These are phyloP conservation scores for Zelopaecilomyces penicillatus DNA, from an alignment of 2,329 filamentous ascomycete genomes.

Conservation along the genomic window DNA sequence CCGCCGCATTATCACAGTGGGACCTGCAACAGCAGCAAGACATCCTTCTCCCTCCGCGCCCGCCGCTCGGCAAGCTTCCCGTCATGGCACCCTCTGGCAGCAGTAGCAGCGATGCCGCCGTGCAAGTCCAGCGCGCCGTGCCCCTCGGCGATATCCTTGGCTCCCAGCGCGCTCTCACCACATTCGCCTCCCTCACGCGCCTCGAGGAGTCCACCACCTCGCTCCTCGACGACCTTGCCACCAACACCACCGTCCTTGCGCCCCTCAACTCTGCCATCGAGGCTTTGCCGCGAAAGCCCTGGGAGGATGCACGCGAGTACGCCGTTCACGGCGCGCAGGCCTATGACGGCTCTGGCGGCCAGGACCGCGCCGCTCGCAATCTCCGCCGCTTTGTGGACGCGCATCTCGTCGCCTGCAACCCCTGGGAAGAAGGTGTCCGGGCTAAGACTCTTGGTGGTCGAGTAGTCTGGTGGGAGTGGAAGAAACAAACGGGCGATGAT, in stretches of 20 bases:
- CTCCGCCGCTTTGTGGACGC: conserved; percentile 74
- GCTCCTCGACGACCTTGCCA: conserved; percentile 56
- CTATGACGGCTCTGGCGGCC: conserved; percentile 67
- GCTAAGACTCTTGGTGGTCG: conserved; percentile 53
- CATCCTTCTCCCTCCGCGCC: conserved; percentile 7
- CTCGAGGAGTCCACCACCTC: conserved; percentile 61
- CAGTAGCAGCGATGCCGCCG: conserved; percentile 6
- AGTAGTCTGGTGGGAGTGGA: conserved; percentile 76
- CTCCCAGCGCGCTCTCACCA: conserved; percentile 67
- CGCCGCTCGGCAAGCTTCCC: conserved; percentile 15
- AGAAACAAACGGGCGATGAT: conserved; percentile 11
- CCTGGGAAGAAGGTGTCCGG: conserved; percentile 64
- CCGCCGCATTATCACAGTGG: neutral
- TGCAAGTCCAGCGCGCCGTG: conserved; percentile 38
- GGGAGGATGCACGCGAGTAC: conserved; percentile 73
- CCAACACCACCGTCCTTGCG: conserved; percentile 78
- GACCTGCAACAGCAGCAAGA: neutral
- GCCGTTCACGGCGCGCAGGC: conserved; percentile 55
- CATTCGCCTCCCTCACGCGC: conserved; percentile 75
- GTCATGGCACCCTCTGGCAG: conserved; percentile 17
- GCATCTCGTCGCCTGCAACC: conserved; percentile 65
- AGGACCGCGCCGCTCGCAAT: conserved; percentile 69
- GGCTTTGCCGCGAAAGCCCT: conserved; percentile 72
- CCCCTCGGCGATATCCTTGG: conserved; percentile 80
- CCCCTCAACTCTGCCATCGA: conserved; percentile 79